phyloP scores from a whole-genome alignment of 1,284 basidiomycete species.

The Malassezia dermatis region DNA sequence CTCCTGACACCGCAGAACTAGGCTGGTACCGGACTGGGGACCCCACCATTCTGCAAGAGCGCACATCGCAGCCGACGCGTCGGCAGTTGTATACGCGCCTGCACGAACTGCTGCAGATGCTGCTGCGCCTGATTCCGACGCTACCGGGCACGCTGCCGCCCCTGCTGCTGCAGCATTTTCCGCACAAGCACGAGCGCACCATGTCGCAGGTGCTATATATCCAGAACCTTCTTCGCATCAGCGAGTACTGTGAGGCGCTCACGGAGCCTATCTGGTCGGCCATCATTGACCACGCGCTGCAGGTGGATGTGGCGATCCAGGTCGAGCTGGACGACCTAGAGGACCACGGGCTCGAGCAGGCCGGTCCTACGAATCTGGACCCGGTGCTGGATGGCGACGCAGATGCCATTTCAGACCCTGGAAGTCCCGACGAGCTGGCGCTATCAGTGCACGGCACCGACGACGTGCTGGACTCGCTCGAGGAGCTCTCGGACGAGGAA shows the following conservation, averaged over 20 bases:
- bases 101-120: slow-evolving; percentile 71
- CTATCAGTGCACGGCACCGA: slow-evolving; percentile 41
- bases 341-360: slow-evolving; percentile 35
- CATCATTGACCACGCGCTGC: slow-evolving; percentile 79
- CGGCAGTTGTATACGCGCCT: slow-evolving; percentile 74
- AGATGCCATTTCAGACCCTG: slow-evolving; percentile 53
- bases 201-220: slow-evolving; percentile 79
- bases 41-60: slow-evolving; percentile 4
- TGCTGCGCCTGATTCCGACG: slow-evolving; percentile 67
- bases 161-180: slow-evolving; percentile 71
- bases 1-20: not conserved
- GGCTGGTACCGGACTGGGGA: slow-evolving; percentile 20
- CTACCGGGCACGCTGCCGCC: slow-evolving; percentile 57
- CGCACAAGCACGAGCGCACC: slow-evolving; percentile 80
- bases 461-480: slow-evolving; percentile 35
- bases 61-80: slow-evolving; percentile 53
- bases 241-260: slow-evolving; percentile 80
- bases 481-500: slow-evolving; percentile 56
- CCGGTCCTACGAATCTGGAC: slow-evolving; percentile 27
- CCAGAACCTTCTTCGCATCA: slow-evolving; percentile 73
- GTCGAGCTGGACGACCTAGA: slow-evolving; percentile 87
- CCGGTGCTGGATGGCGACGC: slow-evolving; percentile 50
- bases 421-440: slow-evolving; percentile 53
- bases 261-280: slow-evolving; percentile 71
- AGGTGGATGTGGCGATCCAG: slow-evolving; percentile 96